phyloP scores from a whole-genome alignment of 371 early-diverging fungal species.

The Mucor saturninus region DNA sequence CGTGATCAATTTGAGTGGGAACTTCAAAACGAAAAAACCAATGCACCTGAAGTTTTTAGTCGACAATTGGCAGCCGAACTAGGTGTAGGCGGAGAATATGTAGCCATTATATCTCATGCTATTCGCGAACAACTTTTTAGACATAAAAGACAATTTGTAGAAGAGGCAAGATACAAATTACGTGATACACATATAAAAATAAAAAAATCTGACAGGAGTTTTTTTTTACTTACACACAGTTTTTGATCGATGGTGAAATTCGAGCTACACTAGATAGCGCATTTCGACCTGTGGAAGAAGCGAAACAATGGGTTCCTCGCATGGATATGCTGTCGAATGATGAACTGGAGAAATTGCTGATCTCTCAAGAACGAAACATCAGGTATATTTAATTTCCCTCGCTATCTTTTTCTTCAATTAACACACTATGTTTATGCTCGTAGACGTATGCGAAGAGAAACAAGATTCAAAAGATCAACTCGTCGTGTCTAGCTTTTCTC shows the following conservation, averaged over 20 bases:
- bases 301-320: conserved; percentile 81
- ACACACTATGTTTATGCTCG: neutral
- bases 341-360: conserved; percentile 78
- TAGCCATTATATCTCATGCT: conserved; percentile 82
- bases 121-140: conserved; percentile 87
- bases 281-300: conserved; percentile 71
- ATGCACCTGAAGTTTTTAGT: conserved; percentile 87
- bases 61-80: conserved; percentile 79
- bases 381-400: conserved; percentile 38
- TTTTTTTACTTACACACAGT: conserved; percentile 12
- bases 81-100: conserved; percentile 92
- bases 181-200: no score
- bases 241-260: conserved; percentile 40
- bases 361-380: conserved; percentile 83
- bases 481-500: conserved; percentile 11
- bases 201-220: neutral
- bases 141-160: conserved; percentile 70
- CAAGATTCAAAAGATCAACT: conserved; percentile 37
- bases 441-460: conserved; percentile 45
- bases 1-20: conserved; percentile 97
- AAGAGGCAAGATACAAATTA: conserved; percentile 39
- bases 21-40: conserved; percentile 60
- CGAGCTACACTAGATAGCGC: conserved; percentile 55
- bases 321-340: conserved; percentile 80
- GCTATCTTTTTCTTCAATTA: neutral